These are phyloP conservation scores for Yarrowia sp. DNA, from an alignment of 805 yeast genomes.

Conservation along the genomic window DNA sequence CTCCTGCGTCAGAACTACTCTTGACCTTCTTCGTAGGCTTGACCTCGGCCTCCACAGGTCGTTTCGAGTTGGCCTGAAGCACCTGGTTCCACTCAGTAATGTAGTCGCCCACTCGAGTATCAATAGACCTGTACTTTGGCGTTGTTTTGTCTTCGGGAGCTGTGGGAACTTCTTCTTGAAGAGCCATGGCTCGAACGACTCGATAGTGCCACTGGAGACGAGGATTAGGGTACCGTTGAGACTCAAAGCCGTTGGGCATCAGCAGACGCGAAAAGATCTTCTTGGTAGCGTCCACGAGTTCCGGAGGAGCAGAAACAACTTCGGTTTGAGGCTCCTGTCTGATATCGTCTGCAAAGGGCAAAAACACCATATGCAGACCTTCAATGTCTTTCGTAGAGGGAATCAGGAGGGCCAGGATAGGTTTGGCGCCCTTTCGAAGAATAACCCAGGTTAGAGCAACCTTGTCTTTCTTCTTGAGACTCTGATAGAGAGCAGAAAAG, in stretches of 20 bases:
- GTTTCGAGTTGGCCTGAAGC: background rate
- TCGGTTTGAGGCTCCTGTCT: slow-evolving; percentile 53
- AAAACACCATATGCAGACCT: slow-evolving; percentile 64
- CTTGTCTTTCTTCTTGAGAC: slow-evolving; percentile 49
- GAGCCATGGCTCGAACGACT: slow-evolving; percentile 54
- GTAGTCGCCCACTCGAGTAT: slow-evolving; percentile 30
- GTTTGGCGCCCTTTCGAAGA: slow-evolving; percentile 50
- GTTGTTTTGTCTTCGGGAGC: slow-evolving; percentile 31
- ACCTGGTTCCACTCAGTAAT: slow-evolving; percentile 26
- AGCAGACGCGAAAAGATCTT: slow-evolving; percentile 43
- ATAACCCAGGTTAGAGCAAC: slow-evolving; percentile 76
- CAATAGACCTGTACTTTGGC: slow-evolving; percentile 34
- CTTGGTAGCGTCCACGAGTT: slow-evolving; percentile 33
- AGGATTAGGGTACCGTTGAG: slow-evolving; percentile 45
- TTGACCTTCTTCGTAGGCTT: background rate
- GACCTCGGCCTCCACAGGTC: background rate
- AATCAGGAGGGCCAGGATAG: slow-evolving; percentile 55
- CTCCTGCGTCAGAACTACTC: background rate
- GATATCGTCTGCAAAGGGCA: slow-evolving; percentile 76
- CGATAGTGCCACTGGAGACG: slow-evolving; percentile 49
- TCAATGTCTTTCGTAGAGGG: slow-evolving; percentile 56
- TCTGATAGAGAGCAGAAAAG: slow-evolving; percentile 62
- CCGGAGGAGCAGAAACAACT: slow-evolving; percentile 30
- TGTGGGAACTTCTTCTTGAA: slow-evolving; percentile 48
- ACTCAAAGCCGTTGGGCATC: slow-evolving; percentile 50